A percentile compares a stretch with the other conserved stretches of the same genome.
phyloP scores from a whole-genome alignment of 352 stramenopile genomes.

The Phytophthora hybrid region DNA sequence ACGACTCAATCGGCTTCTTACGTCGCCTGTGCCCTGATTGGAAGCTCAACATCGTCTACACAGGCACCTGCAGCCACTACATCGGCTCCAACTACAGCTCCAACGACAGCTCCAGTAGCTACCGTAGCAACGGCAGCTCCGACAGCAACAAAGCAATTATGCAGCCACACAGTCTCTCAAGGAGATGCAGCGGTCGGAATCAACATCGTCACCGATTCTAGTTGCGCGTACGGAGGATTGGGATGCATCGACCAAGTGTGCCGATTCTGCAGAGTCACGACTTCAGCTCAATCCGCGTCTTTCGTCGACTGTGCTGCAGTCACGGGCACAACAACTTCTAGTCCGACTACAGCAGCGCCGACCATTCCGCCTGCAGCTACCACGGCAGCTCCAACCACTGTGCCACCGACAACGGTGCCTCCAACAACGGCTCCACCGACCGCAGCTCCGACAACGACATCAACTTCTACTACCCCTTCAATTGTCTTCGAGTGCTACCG shows the following conservation, averaged over 20 bases:
- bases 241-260: slow-evolving; percentile 49
- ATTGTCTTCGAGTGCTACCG: slow-evolving; percentile 30
- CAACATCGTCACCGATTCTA: slow-evolving; percentile 36
- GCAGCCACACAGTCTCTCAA: slow-evolving; percentile 38
- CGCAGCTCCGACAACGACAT: slow-evolving; percentile 3
- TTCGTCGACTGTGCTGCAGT: slow-evolving; percentile 40
- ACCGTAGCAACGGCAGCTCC: slow-evolving; percentile 2
- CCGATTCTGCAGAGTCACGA: slow-evolving; percentile 45
- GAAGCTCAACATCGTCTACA: neutral
- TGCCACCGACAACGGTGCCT: neutral
- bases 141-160: slow-evolving; percentile 15
- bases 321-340: slow-evolving; percentile 1
- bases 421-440: slow-evolving; percentile 6
- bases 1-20: slow-evolving; percentile 36
- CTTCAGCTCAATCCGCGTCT: slow-evolving; percentile 27
- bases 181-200: slow-evolving; percentile 45
- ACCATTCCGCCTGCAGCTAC: neutral
- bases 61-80: slow-evolving; percentile 7
- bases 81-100: slow-evolving; percentile 2
- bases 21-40: slow-evolving; percentile 26
- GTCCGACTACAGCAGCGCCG: neutral
- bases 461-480: slow-evolving; percentile 22
- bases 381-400: slow-evolving; percentile 5
- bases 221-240: slow-evolving; percentile 35
- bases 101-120: slow-evolving; percentile 10